Conservation (phyloP, 768 basidiomycete species). For the Lepiota subincarnata region DNA sequence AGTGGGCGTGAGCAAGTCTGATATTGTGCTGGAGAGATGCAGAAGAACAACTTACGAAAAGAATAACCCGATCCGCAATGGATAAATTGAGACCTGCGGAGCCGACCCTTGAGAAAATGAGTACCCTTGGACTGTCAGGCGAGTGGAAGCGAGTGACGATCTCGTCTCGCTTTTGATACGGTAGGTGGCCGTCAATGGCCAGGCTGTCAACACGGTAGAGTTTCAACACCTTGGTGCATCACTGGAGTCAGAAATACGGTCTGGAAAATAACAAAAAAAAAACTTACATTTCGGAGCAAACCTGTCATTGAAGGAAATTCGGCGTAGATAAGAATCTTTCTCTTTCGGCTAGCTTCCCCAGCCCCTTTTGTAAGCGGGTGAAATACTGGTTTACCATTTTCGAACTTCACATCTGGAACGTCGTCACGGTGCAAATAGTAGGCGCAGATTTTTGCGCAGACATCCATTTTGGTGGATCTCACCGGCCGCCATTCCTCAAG, state of each 20-base stretch:
- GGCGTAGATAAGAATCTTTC: constrained; percentile 12
- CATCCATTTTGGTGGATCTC: constrained; percentile 17
- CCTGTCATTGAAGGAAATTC: constrained; percentile 16
- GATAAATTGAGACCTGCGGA: constrained; percentile 21
- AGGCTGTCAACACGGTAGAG: neutral
- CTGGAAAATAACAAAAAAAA: neutral
- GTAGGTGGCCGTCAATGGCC: too few relatives aligned
- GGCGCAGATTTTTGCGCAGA: neutral
- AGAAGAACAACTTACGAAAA: constrained; percentile 20
- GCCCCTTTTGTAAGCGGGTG: too few relatives aligned
- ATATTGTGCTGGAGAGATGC: neutral
- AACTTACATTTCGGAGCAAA: constrained; percentile 17
- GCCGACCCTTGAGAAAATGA: constrained; percentile 22
- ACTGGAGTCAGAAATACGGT: too few relatives aligned
- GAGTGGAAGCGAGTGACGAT: too few relatives aligned
- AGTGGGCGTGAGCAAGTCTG: too few relatives aligned
- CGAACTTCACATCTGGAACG: neutral
- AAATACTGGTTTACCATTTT: neutral
- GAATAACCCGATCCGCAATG: constrained; percentile 17
- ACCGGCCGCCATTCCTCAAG: neutral
- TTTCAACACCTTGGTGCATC: neutral
- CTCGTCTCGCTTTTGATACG: too few relatives aligned
- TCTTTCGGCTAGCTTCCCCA: neutral
- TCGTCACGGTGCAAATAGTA: constrained; percentile 7
- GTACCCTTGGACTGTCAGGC: constrained; percentile 1